Evolutionary conservation across 768 basidiomycete species (phyloP), one percentile per base, ranked within the genome.

Genomic region (Postia placenta): DNA sequence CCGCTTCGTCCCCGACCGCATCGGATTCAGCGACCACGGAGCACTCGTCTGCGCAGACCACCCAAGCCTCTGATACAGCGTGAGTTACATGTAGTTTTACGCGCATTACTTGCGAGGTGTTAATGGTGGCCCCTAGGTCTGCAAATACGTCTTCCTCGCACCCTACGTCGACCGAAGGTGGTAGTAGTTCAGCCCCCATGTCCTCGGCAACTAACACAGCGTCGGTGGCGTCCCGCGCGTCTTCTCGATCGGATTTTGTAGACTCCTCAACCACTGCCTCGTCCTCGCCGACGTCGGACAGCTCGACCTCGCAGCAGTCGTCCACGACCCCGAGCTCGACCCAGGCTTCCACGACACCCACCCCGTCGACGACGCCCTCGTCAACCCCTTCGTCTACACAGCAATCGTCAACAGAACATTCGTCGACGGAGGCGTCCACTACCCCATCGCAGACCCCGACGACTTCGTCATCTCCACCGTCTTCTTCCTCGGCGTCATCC

Each of bases 321-420:
- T 40, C 55, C 22, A 49, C 45, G 11, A 39, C 49, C 39, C 39
- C 54, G 15, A 22, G 48, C 22, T n/a, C 43, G 3, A 47, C 60
- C 15, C 39, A 53, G 19, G 55, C 56, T 33, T n/a, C 53, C 14
- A 44, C 61, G 4, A 19, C 65, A 43, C 60, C 62, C 25, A 41
- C 59, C 24, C 11, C 45, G 5, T 45, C 55, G 20, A 52, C 62
- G 7, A 45, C 50, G 44, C 41, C 54, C 15, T 27, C 49, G 20
- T 14, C 44, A 2, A 48, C 60, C 15, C 38, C 54, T 17, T 56
- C 56, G 38, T n/a, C 52, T n/a, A 47, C 62, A 2, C 19, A 42
- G 17, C 44, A 59, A 20, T 45, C 60, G 19, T 41, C 54, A 19
- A 50, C 45, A 24, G n/a, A n/a, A 26, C 17, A 20, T 45, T n/a